Percentiles rank a stretch among this genome's conserved stretches.
Evolutionary conservation across 2,329 filamentous ascomycete genomes (phyloP).

Genomic region (Apiospora koreana): DNA sequence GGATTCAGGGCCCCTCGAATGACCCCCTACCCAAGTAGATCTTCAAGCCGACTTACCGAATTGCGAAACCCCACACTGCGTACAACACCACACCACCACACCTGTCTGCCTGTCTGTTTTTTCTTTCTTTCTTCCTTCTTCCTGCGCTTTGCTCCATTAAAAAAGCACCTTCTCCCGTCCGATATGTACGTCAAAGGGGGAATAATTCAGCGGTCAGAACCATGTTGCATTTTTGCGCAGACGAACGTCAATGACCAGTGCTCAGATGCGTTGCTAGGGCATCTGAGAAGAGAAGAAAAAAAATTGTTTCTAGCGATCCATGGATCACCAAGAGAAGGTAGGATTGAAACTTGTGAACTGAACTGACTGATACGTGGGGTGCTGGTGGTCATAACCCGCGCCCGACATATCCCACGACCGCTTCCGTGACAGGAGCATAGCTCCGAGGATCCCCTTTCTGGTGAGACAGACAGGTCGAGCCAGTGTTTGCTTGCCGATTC

Average conservation of each 20-base stretch:
- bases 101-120: background rate
- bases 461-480: slow-evolving; percentile 4
- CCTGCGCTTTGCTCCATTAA: slow-evolving; percentile 1
- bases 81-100: background rate
- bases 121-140: background rate
- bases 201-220: slow-evolving; percentile 3
- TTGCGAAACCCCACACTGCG: background rate
- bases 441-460: background rate
- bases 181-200: slow-evolving; percentile 4
- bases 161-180: background rate
- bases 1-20: background rate
- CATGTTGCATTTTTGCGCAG: background rate
- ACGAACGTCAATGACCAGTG: background rate
- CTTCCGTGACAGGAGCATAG: slow-evolving; percentile 5
- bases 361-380: background rate
- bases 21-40: background rate
- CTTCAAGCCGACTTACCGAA: slow-evolving; percentile 1
- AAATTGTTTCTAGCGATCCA: background rate
- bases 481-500: slow-evolving; percentile 1
- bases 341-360: background rate
- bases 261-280: background rate
- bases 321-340: background rate
- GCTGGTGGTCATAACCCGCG: background rate
- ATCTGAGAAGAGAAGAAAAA: background rate
- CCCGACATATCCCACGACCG: background rate